Percentiles rank a stretch among this genome's conserved stretches.
These are phyloP conservation scores for Phyllosticta ampelicida DNA, from an alignment of 2,329 filamentous ascomycete species.

Conservation along the genomic window DNA sequence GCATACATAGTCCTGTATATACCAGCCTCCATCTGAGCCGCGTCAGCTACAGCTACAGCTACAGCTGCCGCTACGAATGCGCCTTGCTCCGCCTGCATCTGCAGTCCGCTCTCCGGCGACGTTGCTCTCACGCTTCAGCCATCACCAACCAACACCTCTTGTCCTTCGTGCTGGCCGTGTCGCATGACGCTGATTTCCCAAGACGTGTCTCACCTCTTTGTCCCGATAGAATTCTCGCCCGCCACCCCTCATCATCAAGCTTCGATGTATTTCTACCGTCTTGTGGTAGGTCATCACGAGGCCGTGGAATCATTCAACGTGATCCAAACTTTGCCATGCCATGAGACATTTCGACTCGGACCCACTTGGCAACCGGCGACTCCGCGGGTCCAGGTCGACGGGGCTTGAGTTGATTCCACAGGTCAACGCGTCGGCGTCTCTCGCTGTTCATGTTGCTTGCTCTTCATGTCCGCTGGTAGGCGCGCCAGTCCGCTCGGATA, in stretches of 20 bases:
- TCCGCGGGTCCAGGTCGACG: background rate
- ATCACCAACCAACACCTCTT: background rate
- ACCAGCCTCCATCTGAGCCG: background rate
- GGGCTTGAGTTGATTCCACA: background rate
- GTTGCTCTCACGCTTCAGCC: background rate
- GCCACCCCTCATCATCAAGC: background rate
- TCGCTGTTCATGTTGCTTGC: background rate
- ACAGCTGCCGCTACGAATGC: no score
- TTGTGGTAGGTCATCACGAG: background rate
- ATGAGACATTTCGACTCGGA: background rate
- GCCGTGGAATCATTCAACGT: background rate
- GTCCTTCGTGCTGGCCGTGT: background rate
- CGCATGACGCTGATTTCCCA: background rate
- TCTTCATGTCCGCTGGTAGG: no score
- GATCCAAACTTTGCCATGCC: background rate
- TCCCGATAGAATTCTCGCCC: background rate
- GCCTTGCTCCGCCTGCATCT: background rate
- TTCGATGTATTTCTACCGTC: background rate
- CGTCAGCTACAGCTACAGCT: background rate
- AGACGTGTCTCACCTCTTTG: background rate
- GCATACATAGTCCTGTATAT: no score
- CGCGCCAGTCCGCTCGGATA: no score
- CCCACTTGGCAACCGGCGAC: background rate
- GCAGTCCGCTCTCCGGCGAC: no score
- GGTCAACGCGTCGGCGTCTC: background rate